Evolutionary conservation across 1,139 yeast species (phyloP).

Genomic region (Blastobotrys indianensis): DNA sequence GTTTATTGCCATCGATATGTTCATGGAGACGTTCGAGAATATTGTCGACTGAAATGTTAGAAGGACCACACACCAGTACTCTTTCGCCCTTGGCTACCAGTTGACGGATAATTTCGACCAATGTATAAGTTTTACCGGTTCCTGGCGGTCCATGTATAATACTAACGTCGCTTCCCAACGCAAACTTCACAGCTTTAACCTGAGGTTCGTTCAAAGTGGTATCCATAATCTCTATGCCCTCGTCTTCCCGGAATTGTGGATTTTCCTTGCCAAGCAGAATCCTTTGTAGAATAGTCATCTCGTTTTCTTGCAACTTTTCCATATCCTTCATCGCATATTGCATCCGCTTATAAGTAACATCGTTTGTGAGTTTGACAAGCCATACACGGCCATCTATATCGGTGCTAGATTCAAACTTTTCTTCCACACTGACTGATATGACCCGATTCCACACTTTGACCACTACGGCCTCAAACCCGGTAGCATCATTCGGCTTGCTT

Average conservation of each 20-base stretch:
- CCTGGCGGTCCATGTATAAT: conserved; percentile 78
- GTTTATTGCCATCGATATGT: conserved; percentile 44
- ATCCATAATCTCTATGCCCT: conserved; percentile 42
- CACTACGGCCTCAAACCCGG: conserved; percentile 56
- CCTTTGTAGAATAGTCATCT: conserved; percentile 7
- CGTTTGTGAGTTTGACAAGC: conserved; percentile 37
- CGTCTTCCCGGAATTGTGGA: conserved; percentile 10
- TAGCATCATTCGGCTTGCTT: conserved; percentile 21
- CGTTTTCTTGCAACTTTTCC: conserved; percentile 20
- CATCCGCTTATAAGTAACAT: conserved; percentile 61
- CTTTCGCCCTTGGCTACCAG: conserved; percentile 56
- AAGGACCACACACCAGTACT: conserved; percentile 89
- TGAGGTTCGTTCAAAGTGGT: conserved; percentile 63
- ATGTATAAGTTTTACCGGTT: conserved; percentile 77
- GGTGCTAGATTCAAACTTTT: conserved; percentile 36
- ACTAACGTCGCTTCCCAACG: conserved; percentile 45
- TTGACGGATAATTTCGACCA: conserved; percentile 80
- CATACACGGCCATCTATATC: conserved; percentile 33
- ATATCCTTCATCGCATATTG: conserved; percentile 60
- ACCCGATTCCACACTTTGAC: conserved; percentile 42
- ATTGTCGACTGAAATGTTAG: conserved; percentile 92
- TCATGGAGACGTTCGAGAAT: conserved; percentile 71
- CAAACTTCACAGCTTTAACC: conserved; percentile 52
- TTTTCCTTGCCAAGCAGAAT: conserved; percentile 7
- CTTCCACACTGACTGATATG: conserved; percentile 59